These are phyloP conservation scores for Phaeodactylum tricornutum DNA, from an alignment of 108 stramenopile species.

Conservation along the genomic window DNA sequence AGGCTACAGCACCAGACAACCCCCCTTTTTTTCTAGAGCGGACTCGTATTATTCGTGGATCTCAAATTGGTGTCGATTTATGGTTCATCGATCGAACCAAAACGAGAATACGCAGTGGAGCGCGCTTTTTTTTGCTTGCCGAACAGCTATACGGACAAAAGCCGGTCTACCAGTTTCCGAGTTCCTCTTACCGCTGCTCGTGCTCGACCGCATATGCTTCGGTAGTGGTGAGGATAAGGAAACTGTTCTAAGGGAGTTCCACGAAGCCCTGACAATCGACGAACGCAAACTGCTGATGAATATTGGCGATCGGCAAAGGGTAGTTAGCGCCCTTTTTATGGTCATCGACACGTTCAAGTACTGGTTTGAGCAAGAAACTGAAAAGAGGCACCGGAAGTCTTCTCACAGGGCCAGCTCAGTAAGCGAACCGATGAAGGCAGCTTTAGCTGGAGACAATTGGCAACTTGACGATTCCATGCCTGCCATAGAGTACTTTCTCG, in stretches of 20 bases:
- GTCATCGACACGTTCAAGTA: conserved; percentile 49
- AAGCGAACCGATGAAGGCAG: neutral
- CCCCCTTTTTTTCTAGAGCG: conserved; percentile 62
- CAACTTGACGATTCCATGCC: conserved; percentile 36
- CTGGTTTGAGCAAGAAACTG: conserved; percentile 44
- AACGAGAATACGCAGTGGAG: conserved; percentile 51
- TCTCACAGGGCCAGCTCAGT: neutral
- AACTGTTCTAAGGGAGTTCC: conserved; percentile 47
- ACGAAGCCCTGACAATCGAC: conserved; percentile 30
- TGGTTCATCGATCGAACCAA: conserved; percentile 36
- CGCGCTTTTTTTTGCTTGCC: conserved; percentile 56
- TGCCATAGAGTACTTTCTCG: conserved; percentile 48
- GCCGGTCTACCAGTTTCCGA: conserved; percentile 58
- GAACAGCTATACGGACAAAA: conserved; percentile 62
- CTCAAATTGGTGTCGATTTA: conserved; percentile 29
- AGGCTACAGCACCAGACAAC: conserved; percentile 18
- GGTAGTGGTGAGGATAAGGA: conserved; percentile 45
- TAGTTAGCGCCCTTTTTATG: conserved; percentile 48
- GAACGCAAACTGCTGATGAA: conserved; percentile 3
- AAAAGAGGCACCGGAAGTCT: neutral
- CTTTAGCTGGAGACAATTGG: conserved; percentile 23
- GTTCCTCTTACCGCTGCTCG: conserved; percentile 71
- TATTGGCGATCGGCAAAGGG: conserved; percentile 46
- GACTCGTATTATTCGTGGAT: conserved; percentile 64
- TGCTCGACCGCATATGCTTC: conserved; percentile 74